Base-by-base conservation (phyloP, 805 yeast species). In the Monosporozyma siamensis region DNA sequence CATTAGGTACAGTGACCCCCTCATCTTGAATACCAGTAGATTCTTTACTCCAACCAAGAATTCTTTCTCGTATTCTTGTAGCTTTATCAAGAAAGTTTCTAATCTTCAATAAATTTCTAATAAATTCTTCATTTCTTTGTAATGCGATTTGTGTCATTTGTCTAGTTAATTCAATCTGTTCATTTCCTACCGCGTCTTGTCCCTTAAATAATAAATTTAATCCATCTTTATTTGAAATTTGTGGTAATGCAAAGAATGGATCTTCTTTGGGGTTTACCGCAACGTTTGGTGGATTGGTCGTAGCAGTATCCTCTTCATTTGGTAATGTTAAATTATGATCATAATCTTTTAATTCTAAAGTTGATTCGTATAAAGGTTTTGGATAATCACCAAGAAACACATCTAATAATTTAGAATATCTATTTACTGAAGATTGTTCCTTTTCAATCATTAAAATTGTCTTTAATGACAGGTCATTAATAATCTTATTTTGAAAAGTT, bases 311-410 rank as follows among this genome's bases (percentile, higher is more conserved):
- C 14, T 45, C 52, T 21, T 57, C 58, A 12, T 61, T 62, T 8
- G 55, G 52, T 22, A 60, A 41, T 12, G 47, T 45, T 32, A 81
- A 60, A 25, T 79, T 76, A 53, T 82, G 88, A 53, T 85, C 84
- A 54, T 84, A 84, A 22, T 64, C 69, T 2, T 87, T 82, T 26
- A 88, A 67, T 20, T 77, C 74, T 61, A 89, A 60, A 38, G 77
- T 75, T 18, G 74, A 77, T 27, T 84, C 85, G 17, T 77, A 66
- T 31, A 82, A 63, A 43, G 77, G 78, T 35, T 69, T 69, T 49
- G 94, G 83, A 57, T 86, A 90, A 56, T 90, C 97, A 4, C 97
- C 96, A 39, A 90, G 68, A 51, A 90, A 77, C 1, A 83, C 79
- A 47, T 81, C 84, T 63, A 92, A 71, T 36, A 90, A 68, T 53